These are phyloP conservation scores for Aspergillus carbonarius DNA, from an alignment of 2,329 filamentous ascomycete genomes.

Conservation along the genomic window DNA sequence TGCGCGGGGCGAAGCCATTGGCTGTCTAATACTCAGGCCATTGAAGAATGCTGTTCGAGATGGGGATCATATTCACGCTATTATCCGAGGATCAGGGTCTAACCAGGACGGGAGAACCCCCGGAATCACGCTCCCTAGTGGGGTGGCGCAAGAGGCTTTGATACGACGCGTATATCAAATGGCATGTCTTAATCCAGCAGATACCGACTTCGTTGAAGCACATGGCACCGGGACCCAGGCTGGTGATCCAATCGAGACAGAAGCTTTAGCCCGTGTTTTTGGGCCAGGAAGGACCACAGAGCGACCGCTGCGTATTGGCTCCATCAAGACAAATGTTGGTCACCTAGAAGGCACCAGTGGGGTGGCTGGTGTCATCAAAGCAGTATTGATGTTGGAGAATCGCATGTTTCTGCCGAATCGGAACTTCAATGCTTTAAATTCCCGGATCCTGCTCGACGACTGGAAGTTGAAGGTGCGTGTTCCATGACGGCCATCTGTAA, in stretches of 20 bases:
- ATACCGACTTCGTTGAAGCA: constrained; percentile 29
- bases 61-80: constrained; percentile 43
- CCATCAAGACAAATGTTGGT: constrained; percentile 26
- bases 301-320: constrained; percentile 20
- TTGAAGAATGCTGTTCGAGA: constrained; percentile 43
- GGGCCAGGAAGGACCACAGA: constrained; percentile 15
- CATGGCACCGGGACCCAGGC: constrained; percentile 37
- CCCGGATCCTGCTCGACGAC: constrained; percentile 33
- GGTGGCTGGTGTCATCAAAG: constrained; percentile 36
- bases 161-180: constrained; percentile 33
- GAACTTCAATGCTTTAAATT: constrained; percentile 44
- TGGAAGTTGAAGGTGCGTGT: constrained; percentile 37
- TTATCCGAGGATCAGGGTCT: constrained; percentile 43
- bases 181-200: constrained; percentile 25
- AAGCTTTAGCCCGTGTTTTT: constrained; percentile 30
- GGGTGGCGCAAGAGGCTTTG: constrained; percentile 33
- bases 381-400: constrained; percentile 46
- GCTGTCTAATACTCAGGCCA: constrained; percentile 44
- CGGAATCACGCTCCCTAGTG: constrained; percentile 47
- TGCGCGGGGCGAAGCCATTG: constrained; percentile 48
- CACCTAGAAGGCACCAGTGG: constrained; percentile 27
- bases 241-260: constrained; percentile 35
- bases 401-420: constrained; percentile 46
- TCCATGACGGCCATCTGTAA: too few species aligned
- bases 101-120: constrained; percentile 50